Conservation (phyloP, 2,329 filamentous ascomycete genomes). For the Trichoderma sp. region DNA sequence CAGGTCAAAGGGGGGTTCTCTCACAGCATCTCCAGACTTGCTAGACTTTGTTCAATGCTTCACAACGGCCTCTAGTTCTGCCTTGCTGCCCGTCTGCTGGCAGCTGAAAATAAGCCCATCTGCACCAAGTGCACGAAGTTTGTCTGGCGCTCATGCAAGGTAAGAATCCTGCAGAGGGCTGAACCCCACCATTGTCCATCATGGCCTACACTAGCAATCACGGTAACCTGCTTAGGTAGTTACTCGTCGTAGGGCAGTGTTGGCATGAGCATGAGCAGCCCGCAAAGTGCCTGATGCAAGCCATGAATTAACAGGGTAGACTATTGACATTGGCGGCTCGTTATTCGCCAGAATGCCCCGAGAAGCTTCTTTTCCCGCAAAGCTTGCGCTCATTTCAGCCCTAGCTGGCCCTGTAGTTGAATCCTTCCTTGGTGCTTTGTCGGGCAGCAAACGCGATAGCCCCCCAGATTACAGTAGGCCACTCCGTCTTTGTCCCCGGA, state of each 20-base stretch:
- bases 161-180: constrained; percentile 11
- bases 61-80: background rate
- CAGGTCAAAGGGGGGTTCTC: background rate
- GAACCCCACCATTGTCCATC: constrained; percentile 3
- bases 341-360: background rate
- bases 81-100: background rate
- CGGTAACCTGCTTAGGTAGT: background rate
- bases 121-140: background rate
- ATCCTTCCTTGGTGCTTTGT: background rate
- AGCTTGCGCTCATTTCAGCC: background rate
- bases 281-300: background rate
- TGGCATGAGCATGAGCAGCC: background rate
- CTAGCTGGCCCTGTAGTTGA: background rate
- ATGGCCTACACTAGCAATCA: background rate
- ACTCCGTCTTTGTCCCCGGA: background rate
- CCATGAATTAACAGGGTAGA: background rate
- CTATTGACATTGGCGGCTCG: background rate
- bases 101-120: background rate
- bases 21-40: background rate
- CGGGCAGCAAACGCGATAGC: background rate
- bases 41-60: background rate
- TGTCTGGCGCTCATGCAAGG: background rate
- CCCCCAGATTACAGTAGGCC: background rate
- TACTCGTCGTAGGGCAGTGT: background rate
- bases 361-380: background rate